Percentiles rank a stretch among this genome's conserved stretches.
These are phyloP conservation scores for Botrytis aclada DNA, from an alignment of 2,329 filamentous ascomycete species.

Conservation along the genomic window DNA sequence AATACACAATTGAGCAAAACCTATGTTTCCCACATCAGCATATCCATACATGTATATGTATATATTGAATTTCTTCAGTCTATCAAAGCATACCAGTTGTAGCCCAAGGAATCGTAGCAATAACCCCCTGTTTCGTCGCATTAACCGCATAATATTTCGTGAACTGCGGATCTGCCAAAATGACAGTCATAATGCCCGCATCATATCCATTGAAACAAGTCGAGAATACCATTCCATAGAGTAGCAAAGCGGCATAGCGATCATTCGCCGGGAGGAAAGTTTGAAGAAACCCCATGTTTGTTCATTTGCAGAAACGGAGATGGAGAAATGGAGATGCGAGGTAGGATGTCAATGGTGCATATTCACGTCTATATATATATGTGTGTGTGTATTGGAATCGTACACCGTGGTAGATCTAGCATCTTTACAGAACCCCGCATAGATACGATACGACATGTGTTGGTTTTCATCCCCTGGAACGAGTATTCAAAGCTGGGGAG, in stretches of 20 bases:
- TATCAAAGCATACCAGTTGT: conserved; percentile 36
- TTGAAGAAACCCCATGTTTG: not conserved
- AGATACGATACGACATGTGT: not conserved
- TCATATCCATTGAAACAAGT: conserved; percentile 46
- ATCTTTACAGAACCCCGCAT: not conserved
- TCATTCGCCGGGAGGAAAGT: conserved; percentile 41
- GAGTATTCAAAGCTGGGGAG: not conserved
- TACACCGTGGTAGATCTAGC: not conserved
- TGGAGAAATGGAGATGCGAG: not conserved
- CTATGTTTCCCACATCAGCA: conserved; percentile 22
- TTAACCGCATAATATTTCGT: conserved; percentile 42
- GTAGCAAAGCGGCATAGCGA: conserved; percentile 38
- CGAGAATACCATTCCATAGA: conserved; percentile 42
- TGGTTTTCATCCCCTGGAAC: not conserved
- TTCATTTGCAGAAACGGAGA: not conserved
- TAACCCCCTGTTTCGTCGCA: conserved; percentile 41
- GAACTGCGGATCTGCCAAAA: conserved; percentile 44
- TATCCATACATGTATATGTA: not conserved
- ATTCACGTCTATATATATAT: conserved; percentile 24
- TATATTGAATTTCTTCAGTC: not conserved
- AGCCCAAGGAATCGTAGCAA: conserved; percentile 43
- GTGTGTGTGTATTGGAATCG: not conserved
- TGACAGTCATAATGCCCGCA: conserved; percentile 44
- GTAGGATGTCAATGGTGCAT: conserved; percentile 31
- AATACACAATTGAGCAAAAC: conserved; percentile 41